These are phyloP conservation scores for Penicillium canescens DNA, from an alignment of 495 filamentous ascomycete species.

Conservation along the genomic window DNA sequence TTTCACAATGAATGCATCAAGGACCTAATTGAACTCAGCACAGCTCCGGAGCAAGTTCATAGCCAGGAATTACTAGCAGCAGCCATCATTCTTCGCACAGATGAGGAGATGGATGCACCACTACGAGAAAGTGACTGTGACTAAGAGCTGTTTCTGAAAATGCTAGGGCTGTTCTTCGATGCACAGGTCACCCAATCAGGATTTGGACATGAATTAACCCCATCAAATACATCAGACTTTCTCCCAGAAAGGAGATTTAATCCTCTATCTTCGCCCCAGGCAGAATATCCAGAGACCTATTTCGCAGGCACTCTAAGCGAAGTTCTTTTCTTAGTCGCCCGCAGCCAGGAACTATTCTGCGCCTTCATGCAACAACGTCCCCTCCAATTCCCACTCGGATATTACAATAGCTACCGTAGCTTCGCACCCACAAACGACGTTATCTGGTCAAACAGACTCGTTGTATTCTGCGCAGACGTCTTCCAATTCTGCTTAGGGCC, in stretches of 20 bases:
- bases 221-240: not conserved
- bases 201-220: too few relatives aligned
- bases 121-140: too few relatives aligned
- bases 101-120: slow-evolving; percentile 29
- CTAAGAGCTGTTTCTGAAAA: slow-evolving; percentile 7
- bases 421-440: slow-evolving; percentile 29
- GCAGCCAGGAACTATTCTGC: slow-evolving; percentile 39
- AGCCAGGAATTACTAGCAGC: slow-evolving; percentile 31
- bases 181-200: too few relatives aligned
- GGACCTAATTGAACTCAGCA: slow-evolving; percentile 18
- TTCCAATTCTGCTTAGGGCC: not conserved
- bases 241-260: not conserved
- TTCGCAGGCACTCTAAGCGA: slow-evolving; percentile 22
- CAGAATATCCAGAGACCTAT: slow-evolving; percentile 3
- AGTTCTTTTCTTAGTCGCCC: slow-evolving; percentile 35
- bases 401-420: slow-evolving; percentile 23
- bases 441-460: slow-evolving; percentile 35
- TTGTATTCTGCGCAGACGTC: slow-evolving; percentile 33
- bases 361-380: slow-evolving; percentile 35
- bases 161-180: too few relatives aligned
- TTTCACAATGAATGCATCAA: slow-evolving; percentile 32
- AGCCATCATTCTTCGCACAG: slow-evolving; percentile 33
- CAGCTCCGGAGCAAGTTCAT: slow-evolving; percentile 14
- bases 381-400: slow-evolving; percentile 22
- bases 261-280: too few relatives aligned